phyloP scores from a whole-genome alignment of 2,329 filamentous ascomycete species.

The Passalora sequoiae region DNA sequence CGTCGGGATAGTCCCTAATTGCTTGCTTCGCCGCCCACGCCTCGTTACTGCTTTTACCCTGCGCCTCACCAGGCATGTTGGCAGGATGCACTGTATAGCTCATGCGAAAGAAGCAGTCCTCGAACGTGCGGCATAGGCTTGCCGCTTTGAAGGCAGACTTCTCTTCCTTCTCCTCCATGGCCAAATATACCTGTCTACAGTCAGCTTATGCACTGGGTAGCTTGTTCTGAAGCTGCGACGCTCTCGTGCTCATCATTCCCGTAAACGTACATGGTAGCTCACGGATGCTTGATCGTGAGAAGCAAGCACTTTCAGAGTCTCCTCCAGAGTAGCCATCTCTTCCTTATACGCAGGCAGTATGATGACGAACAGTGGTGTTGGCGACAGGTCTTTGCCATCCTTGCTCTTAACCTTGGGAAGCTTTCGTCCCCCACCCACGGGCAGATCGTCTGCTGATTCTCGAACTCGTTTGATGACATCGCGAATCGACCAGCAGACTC shows the following conservation, averaged over 20 bases:
- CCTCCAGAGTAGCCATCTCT: slow-evolving; percentile 61
- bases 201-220: slow-evolving; percentile 1
- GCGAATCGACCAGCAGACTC: slow-evolving; percentile 58
- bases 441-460: slow-evolving; percentile 18
- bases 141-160: slow-evolving; percentile 58
- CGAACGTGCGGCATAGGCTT: slow-evolving; percentile 57
- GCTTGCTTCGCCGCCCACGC: slow-evolving; percentile 65
- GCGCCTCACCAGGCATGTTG: slow-evolving; percentile 62
- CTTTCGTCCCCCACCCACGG: slow-evolving; percentile 17
- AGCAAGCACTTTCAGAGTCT: slow-evolving; percentile 64
- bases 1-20: slow-evolving; percentile 55
- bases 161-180: slow-evolving; percentile 65
- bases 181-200: slow-evolving; percentile 58
- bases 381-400: slow-evolving; percentile 20
- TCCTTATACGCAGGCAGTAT: slow-evolving; percentile 72
- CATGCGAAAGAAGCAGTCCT: slow-evolving; percentile 61
- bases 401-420: slow-evolving; percentile 16
- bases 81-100: slow-evolving; percentile 63
- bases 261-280: slow-evolving; percentile 62
- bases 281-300: slow-evolving; percentile 59
- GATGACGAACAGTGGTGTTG: slow-evolving; percentile 55
- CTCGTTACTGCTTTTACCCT: slow-evolving; percentile 70
- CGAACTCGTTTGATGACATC: slow-evolving; percentile 45
- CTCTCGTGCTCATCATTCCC: too few species aligned
- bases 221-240: too few species aligned